These are phyloP conservation scores for Tuber magnatum DNA, from an alignment of 495 filamentous ascomycete genomes.

Conservation along the genomic window DNA sequence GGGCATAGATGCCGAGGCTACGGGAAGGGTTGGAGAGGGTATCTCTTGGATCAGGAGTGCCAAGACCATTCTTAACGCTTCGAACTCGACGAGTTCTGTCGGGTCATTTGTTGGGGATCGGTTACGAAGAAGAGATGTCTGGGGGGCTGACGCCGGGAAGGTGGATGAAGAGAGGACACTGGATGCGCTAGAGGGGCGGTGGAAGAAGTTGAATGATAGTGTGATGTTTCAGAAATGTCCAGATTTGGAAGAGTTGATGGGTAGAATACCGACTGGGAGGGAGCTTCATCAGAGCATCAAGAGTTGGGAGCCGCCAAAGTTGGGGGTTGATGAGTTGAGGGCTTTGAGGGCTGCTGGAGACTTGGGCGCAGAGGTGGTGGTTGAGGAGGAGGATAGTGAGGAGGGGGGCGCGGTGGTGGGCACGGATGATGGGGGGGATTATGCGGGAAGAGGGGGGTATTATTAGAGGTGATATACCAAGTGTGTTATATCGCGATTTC, in stretches of 20 bases:
- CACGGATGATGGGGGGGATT: constrained; percentile 42
- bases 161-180: constrained; percentile 79
- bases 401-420: constrained; percentile 52
- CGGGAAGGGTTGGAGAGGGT: constrained; percentile 68
- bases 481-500: not conserved
- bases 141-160: constrained; percentile 76
- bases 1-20: constrained; percentile 76
- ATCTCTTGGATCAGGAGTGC: constrained; percentile 64
- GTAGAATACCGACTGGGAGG: constrained; percentile 75
- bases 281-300: constrained; percentile 64
- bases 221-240: constrained; percentile 69
- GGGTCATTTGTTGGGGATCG: constrained; percentile 63
- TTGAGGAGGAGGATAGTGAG: constrained; percentile 44
- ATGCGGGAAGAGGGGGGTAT: constrained; percentile 27
- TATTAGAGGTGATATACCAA: constrained; percentile 15
- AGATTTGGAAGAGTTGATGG: constrained; percentile 58
- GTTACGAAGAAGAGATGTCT: constrained; percentile 60
- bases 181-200: constrained; percentile 79
- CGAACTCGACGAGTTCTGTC: constrained; percentile 49
- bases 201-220: constrained; percentile 87
- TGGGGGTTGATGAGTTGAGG: constrained; percentile 53
- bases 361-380: constrained; percentile 39
- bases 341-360: constrained; percentile 40
- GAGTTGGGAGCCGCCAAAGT: constrained; percentile 52
- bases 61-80: constrained; percentile 29